Evolutionary conservation across 1,139 yeast genomes (phyloP).

Genomic region (Lodderomyces theae): DNA sequence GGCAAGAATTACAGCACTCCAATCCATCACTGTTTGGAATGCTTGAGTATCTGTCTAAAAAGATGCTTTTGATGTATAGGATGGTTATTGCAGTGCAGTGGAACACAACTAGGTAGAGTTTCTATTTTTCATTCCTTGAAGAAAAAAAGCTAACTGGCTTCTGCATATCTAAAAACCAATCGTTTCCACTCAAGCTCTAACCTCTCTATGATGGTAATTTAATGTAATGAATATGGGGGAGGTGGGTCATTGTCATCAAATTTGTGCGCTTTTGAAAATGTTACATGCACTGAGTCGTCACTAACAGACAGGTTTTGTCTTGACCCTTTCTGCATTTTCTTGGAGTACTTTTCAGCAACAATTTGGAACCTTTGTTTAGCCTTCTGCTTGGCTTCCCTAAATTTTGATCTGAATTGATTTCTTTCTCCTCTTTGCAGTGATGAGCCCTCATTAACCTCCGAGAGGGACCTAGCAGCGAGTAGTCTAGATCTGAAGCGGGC

Average conservation of each 20-base stretch:
- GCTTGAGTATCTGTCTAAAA: too few species aligned
- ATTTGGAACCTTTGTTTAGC: not conserved
- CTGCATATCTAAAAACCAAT: too few species aligned
- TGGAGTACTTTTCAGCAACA: not conserved
- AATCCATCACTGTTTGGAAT: too few species aligned
- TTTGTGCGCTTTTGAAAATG: not conserved
- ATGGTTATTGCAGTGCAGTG: too few species aligned
- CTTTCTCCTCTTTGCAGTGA: not conserved
- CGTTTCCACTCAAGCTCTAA: too few species aligned
- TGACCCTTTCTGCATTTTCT: not conserved
- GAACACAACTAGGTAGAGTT: too few species aligned
- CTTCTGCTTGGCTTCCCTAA: not conserved
- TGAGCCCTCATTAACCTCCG: not conserved
- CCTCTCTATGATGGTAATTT: too few species aligned
- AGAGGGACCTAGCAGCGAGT: not conserved
- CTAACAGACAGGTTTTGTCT: not conserved
- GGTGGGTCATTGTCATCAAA: constrained; percentile 1
- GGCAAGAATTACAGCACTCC: too few species aligned
- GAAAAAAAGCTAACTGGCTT: too few species aligned
- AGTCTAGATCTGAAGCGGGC: not conserved
- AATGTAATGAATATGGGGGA: not conserved
- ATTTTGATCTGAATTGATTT: not conserved
- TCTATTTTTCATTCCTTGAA: too few species aligned
- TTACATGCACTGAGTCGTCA: not conserved
- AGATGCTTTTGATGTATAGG: too few species aligned